These are phyloP conservation scores for Septoria petroselini DNA, from an alignment of 2,329 filamentous ascomycete species.

Conservation along the genomic window DNA sequence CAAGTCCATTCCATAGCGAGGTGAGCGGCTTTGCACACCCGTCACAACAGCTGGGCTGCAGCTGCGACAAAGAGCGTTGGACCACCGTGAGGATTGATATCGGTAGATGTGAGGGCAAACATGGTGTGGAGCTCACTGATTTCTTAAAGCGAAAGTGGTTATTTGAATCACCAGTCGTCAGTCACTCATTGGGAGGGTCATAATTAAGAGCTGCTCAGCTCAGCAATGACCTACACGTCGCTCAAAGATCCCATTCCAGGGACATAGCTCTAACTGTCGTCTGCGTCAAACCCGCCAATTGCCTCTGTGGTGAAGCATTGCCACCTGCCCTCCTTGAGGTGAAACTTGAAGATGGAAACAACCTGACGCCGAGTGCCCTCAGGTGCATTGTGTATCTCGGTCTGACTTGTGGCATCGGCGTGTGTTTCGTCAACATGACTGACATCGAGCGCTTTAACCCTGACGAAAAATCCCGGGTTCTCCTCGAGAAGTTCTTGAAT, in stretches of 20 bases:
- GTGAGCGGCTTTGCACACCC: too few relatives aligned
- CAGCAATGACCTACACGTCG: not conserved
- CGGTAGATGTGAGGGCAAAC: too few relatives aligned
- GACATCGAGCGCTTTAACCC: not conserved
- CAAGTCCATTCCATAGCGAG: too few relatives aligned
- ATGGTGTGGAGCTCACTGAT: too few relatives aligned
- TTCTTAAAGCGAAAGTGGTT: too few relatives aligned
- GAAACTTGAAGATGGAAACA: not conserved
- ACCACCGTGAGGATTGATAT: too few relatives aligned
- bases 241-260: not conserved
- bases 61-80: too few relatives aligned
- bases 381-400: conserved; percentile 2
- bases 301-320: conserved; percentile 1
- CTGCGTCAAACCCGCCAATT: conserved; percentile 1
- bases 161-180: too few relatives aligned
- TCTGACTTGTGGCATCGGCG: not conserved
- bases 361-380: not conserved
- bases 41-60: too few relatives aligned
- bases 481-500: not conserved
- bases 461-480: not conserved
- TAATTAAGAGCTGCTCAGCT: not conserved
- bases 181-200: too few relatives aligned
- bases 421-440: conserved; percentile 7
- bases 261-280: not conserved
- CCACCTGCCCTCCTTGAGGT: conserved; percentile 6